Conservation (phyloP, 106 monocot species). For the Dioscorea zingiberensis region DNA sequence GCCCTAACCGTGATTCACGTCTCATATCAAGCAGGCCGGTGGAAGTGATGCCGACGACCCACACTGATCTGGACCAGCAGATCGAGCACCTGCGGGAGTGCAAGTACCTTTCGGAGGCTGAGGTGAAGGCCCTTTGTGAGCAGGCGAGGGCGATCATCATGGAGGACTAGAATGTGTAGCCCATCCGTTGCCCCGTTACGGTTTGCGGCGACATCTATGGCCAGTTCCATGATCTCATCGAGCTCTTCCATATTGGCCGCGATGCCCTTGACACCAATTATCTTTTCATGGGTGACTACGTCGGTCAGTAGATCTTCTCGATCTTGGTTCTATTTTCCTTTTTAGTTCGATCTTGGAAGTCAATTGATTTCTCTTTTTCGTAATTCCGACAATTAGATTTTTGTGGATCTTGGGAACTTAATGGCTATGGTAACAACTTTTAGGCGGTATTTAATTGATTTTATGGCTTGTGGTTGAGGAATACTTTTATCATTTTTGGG, state of each 20-base stretch:
- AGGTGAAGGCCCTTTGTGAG: constrained; percentile 80
- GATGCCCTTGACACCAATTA: constrained; percentile 75
- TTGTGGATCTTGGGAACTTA: too few species aligned
- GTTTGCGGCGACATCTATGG: constrained; percentile 75
- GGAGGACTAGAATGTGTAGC: constrained; percentile 86
- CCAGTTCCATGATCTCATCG: constrained; percentile 69
- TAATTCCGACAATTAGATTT: too few species aligned
- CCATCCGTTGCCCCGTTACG: constrained; percentile 66
- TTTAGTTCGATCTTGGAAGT: too few species aligned
- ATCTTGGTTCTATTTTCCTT: not conserved
- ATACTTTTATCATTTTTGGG: too few species aligned
- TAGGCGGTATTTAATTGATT: too few species aligned
- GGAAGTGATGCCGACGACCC: constrained; percentile 36
- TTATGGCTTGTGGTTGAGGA: too few species aligned
- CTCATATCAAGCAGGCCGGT: too few species aligned
- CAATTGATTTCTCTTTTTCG: too few species aligned
- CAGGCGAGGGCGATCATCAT: constrained; percentile 54
- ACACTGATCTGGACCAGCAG: constrained; percentile 80
- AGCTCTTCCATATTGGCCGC: constrained; percentile 66
- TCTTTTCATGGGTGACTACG: constrained; percentile 81
- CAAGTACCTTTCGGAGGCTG: constrained; percentile 59
- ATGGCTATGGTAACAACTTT: too few species aligned
- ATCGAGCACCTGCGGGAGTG: constrained; percentile 81
- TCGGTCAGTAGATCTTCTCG: constrained; percentile 26
- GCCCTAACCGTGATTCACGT: too few species aligned